Evolutionary conservation across 2,329 filamentous ascomycete genomes (phyloP), one percentile per base, ranked within the genome.

Genomic region (Pseudogymnoascus sp.): DNA sequence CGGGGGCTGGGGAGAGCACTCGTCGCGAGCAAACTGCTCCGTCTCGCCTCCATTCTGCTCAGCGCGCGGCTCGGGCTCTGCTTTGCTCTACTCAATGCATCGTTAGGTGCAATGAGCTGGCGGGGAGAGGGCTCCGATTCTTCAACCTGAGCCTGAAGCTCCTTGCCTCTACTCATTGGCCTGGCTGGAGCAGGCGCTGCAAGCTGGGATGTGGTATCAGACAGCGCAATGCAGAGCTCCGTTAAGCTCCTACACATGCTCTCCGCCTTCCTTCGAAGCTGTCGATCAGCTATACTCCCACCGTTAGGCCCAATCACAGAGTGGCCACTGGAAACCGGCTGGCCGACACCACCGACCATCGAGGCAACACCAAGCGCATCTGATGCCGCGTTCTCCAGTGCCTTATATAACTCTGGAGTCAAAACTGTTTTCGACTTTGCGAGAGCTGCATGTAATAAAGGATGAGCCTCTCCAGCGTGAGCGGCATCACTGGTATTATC

Each of bases 191-290:
- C 37, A 61, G 66, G 46, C n/a, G 26, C 53, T 61, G 33, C 50
- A 64, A 29, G 50, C 44, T 46, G 56, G 40, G 53, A 60, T 9
- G 64, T 56, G 29, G 65, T 67, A 29, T 90, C 89, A 31, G 87
- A 87, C 62, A 99, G 78, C 0, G 92, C 90, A 63, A 99, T 83
- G 72, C 91, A 96, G 6, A 99, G 81, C 75, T 99, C 95, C 0
- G 93, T 97, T 67, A 99, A 78, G 71, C 90, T 95, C 62, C 93
- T 88, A 74, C 95, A 97, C 72, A 99, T 86, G 71, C 89, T 92
- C 72, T 99, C 93, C 29, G 91, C 91, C 75, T 96, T 97, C 66
- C 93, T 86, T 59, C 92, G 86, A 15, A 96, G 81, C 72, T 96
- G 91, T 60, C 95, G 86, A 73, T 99, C 93, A 11, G 77, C 75